Conservation (phyloP, 306 rosid species). For the Begonia loranthoides region DNA sequence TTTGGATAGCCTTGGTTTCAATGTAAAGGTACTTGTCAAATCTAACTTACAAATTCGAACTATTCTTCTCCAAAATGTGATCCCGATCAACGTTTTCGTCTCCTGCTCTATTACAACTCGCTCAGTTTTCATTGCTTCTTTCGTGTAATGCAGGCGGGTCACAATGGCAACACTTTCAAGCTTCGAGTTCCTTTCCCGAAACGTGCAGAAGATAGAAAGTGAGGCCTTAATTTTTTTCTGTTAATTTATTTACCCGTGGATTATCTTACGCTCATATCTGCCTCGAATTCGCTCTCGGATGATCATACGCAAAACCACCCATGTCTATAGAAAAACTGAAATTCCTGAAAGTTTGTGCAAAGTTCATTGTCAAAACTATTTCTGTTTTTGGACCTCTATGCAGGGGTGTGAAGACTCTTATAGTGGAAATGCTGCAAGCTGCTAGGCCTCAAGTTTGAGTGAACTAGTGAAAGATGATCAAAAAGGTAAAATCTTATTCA, state of each 20-base stretch:
- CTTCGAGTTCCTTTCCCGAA: slow-evolving; percentile 88
- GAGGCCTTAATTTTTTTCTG: slow-evolving; percentile 21
- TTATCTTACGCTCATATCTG: too few species aligned
- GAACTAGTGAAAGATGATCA: too few species aligned
- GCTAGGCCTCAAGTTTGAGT: slow-evolving; percentile 23
- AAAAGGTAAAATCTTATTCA: too few species aligned
- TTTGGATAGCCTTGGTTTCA: slow-evolving; percentile 88
- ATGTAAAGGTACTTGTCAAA: slow-evolving; percentile 53
- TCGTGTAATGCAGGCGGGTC: slow-evolving; percentile 41
- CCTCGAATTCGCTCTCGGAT: too few species aligned
- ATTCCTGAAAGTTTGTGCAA: neutral
- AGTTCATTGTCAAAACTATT: slow-evolving; percentile 1
- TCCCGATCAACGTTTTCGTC: neutral
- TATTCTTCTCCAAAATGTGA: neutral
- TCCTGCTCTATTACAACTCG: neutral
- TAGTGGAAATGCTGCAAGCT: slow-evolving; percentile 93
- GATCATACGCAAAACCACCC: too few species aligned
- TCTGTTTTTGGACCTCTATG: neutral
- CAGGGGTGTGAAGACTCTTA: slow-evolving; percentile 86
- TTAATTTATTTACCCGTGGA: too few species aligned
- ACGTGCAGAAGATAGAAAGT: slow-evolving; percentile 83
- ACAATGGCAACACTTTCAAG: slow-evolving; percentile 59
- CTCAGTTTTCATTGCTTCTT: slow-evolving; percentile 6
- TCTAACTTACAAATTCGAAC: neutral
- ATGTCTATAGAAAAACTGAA: neutral